phyloP scores from a whole-genome alignment of 192 early-diverging fungal genomes.

The Linnemannia hyalina region DNA sequence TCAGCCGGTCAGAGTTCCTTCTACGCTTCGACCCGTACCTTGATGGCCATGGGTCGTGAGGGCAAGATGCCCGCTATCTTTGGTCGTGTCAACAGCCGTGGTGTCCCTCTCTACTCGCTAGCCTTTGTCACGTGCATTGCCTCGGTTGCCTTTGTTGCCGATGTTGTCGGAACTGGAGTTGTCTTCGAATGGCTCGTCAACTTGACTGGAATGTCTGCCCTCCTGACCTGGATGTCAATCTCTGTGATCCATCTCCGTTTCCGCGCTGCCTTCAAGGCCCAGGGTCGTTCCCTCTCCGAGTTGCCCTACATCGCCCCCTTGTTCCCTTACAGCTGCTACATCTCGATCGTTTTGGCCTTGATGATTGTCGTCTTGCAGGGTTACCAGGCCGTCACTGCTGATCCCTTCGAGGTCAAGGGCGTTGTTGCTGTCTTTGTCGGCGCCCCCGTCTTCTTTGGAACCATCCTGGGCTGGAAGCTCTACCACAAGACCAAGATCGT shows the following conservation, averaged over 20 bases:
- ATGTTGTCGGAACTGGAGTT: constrained; percentile 41
- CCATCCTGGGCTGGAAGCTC: constrained; percentile 76
- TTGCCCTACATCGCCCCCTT: constrained; percentile 84
- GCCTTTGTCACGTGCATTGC: constrained; percentile 75
- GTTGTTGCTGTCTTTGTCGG: constrained; percentile 78
- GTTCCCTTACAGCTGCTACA: constrained; percentile 80
- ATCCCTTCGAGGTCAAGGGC: constrained; percentile 62
- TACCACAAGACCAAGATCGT: constrained; percentile 72
- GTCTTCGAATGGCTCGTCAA: constrained; percentile 77
- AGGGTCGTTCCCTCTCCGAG: constrained; percentile 72
- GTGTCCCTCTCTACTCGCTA: constrained; percentile 77
- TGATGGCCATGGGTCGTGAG: constrained; percentile 84
- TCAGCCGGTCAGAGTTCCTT: constrained; percentile 87
- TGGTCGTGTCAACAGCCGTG: constrained; percentile 69
- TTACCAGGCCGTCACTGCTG: constrained; percentile 67
- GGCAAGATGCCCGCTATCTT: constrained; percentile 80
- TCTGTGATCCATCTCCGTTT: constrained; percentile 84
- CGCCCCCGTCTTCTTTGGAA: constrained; percentile 70
- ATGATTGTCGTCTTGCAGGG: constrained; percentile 75
- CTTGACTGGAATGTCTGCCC: constrained; percentile 77
- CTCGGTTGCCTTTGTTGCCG: constrained; percentile 64
- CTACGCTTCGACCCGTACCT: constrained; percentile 85
- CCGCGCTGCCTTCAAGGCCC: constrained; percentile 80
- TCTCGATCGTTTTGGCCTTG: constrained; percentile 72
- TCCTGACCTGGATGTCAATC: constrained; percentile 90